Evolutionary conservation across 1,139 yeast species (phyloP).

Genomic region (Nakaseomyces kungkrabaensis): DNA sequence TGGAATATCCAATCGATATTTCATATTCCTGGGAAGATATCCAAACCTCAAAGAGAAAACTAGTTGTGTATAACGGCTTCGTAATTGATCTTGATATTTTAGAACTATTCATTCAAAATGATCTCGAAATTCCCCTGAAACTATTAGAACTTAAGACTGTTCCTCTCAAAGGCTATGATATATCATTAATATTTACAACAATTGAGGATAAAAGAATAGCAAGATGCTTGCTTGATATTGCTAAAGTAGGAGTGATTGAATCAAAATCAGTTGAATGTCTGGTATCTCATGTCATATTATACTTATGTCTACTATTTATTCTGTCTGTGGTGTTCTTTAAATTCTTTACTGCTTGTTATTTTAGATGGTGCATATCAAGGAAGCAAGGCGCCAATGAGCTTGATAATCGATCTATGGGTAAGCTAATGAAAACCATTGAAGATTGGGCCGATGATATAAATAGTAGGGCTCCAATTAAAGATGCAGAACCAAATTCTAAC

Average conservation of each 20-base stretch:
- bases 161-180: slow-evolving; percentile 63
- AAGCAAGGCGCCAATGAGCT: slow-evolving; percentile 69
- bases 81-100: slow-evolving; percentile 74
- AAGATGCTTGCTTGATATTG: slow-evolving; percentile 72
- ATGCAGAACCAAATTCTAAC: not conserved
- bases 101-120: slow-evolving; percentile 61
- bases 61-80: slow-evolving; percentile 80
- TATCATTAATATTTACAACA: slow-evolving; percentile 66
- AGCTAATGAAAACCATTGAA: slow-evolving; percentile 56
- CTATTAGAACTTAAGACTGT: slow-evolving; percentile 57
- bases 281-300: slow-evolving; percentile 75
- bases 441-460: slow-evolving; percentile 53
- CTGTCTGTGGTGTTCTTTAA: slow-evolving; percentile 67
- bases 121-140: slow-evolving; percentile 60
- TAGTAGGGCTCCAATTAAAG: not conserved
- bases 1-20: slow-evolving; percentile 61
- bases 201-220: slow-evolving; percentile 63
- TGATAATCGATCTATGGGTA: slow-evolving; percentile 43
- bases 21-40: slow-evolving; percentile 88
- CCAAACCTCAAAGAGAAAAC: slow-evolving; percentile 54
- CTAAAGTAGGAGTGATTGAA: slow-evolving; percentile 83
- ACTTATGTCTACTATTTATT: slow-evolving; percentile 73
- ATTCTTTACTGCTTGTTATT: slow-evolving; percentile 79
- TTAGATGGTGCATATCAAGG: slow-evolving; percentile 70
- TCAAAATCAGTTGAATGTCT: slow-evolving; percentile 88